These are phyloP conservation scores for Trichoderma endophyticum DNA, from an alignment of 2,329 filamentous ascomycete genomes.

Conservation along the genomic window DNA sequence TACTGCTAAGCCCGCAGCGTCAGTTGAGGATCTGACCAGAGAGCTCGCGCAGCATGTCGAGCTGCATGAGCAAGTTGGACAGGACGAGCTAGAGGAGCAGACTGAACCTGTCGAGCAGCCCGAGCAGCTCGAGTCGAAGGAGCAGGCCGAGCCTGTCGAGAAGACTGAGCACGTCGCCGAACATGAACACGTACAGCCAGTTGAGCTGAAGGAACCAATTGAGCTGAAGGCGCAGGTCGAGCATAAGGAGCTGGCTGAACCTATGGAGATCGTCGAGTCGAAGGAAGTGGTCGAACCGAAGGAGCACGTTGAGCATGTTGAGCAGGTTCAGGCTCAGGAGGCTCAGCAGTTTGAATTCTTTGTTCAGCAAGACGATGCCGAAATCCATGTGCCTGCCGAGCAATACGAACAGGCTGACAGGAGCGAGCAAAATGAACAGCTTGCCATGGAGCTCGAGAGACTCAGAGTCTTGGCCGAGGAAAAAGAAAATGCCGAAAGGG, in stretches of 20 bases:
- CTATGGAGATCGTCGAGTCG: background rate
- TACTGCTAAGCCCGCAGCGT: slow-evolving; percentile 42
- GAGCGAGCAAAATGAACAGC: background rate
- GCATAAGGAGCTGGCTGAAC: background rate
- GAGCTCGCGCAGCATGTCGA: slow-evolving; percentile 18
- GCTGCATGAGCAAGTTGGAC: background rate
- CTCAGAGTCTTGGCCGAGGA: slow-evolving; percentile 69
- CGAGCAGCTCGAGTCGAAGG: background rate
- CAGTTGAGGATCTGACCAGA: slow-evolving; percentile 39
- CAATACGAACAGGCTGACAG: slow-evolving; percentile 26
- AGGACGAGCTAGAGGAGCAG: background rate
- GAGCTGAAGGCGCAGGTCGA: background rate
- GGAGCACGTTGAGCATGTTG: slow-evolving; percentile 18
- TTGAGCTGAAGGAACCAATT: background rate
- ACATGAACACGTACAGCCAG: background rate
- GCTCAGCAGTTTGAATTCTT: background rate
- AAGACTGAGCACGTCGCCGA: background rate
- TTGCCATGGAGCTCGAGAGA: slow-evolving; percentile 62
- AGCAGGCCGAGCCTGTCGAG: background rate
- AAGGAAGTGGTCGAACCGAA: slow-evolving; percentile 31
- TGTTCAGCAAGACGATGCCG: background rate
- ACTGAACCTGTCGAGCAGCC: background rate
- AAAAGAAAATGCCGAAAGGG: slow-evolving; percentile 70
- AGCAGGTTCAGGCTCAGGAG: background rate
- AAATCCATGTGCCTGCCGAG: background rate